A percentile compares a stretch with the other conserved stretches of the same genome.
Evolutionary conservation across 2,329 filamentous ascomycete genomes (phyloP).

Genomic region (Exophiala viscosa): DNA sequence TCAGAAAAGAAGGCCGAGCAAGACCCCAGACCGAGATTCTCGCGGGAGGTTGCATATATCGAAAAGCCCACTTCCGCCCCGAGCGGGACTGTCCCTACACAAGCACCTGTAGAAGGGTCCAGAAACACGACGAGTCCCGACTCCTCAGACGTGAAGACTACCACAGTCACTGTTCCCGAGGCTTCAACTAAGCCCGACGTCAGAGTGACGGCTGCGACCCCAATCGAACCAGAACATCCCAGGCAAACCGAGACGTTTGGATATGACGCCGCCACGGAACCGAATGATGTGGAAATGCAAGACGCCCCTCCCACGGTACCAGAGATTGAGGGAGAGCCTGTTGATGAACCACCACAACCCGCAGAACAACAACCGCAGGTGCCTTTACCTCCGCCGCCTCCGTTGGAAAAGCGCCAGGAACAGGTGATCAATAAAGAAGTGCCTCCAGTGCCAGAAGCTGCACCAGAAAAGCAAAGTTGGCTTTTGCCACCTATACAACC

Average conservation of each 20-base stretch:
- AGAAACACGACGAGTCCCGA: not conserved
- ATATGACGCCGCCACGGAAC: conserved; percentile 4
- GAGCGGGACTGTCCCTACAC: conserved; percentile 5
- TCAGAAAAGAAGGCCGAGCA: conserved; percentile 17
- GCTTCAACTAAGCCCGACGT: conserved; percentile 12
- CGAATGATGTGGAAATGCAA: conserved; percentile 59
- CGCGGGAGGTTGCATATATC: conserved; percentile 17
- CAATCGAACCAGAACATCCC: conserved; percentile 11
- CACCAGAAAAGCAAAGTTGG: conserved; percentile 57
- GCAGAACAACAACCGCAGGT: conserved; percentile 43
- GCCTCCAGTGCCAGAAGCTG: conserved; percentile 41
- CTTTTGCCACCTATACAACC: conserved; percentile 78
- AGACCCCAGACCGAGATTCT: conserved; percentile 11
- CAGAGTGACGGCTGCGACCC: conserved; percentile 21
- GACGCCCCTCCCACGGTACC: conserved; percentile 54
- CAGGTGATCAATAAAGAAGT: conserved; percentile 38
- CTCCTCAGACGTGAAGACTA: conserved; percentile 5
- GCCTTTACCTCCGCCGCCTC: conserved; percentile 56
- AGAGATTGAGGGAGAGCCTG: conserved; percentile 49
- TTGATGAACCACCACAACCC: conserved; percentile 39
- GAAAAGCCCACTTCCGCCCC: conserved; percentile 13
- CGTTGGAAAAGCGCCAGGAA: conserved; percentile 44
- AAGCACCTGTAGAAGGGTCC: not conserved
- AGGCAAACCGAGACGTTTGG: conserved; percentile 1
- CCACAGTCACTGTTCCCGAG: conserved; percentile 11